Percentiles rank a stretch among this genome's conserved stretches.
Conservation (phyloP, 257 asterid species). For the Solanum sejunctum region DNA sequence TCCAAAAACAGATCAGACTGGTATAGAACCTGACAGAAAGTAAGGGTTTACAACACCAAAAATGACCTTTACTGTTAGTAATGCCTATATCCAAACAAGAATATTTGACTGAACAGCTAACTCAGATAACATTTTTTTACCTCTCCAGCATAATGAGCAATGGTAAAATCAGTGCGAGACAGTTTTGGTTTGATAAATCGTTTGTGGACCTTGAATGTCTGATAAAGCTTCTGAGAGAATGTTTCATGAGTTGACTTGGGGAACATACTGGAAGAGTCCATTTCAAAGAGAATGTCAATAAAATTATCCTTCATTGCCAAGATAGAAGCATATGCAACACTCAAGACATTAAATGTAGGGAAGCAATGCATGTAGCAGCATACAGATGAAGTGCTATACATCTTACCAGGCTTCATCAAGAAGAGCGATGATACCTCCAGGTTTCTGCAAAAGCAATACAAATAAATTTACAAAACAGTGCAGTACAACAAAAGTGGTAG, state of each 20-base stretch:
- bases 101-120: not conserved
- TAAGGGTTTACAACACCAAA: slow-evolving; percentile 1
- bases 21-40: slow-evolving; percentile 65
- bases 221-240: slow-evolving; percentile 85
- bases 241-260: slow-evolving; percentile 98
- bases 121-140: slow-evolving; percentile 18
- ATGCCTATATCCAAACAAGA: not conserved
- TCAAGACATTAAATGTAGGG: not conserved
- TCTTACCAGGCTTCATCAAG: slow-evolving; percentile 95
- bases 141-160: slow-evolving; percentile 99
- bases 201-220: slow-evolving; percentile 80
- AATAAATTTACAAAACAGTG: not conserved
- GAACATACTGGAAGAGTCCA: slow-evolving; percentile 71
- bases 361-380: not conserved
- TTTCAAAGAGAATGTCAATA: slow-evolving; percentile 3
- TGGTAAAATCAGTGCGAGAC: slow-evolving; percentile 88
- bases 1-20: slow-evolving; percentile 95
- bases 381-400: not conserved
- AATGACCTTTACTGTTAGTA: not conserved
- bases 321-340: not conserved
- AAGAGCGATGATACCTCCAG: slow-evolving; percentile 95
- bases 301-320: not conserved
- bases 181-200: slow-evolving; percentile 95
- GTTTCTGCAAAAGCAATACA: slow-evolving; percentile 53
- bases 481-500: not conserved